These are phyloP conservation scores for Metschnikowia koreensis DNA, from an alignment of 805 yeast genomes.

Conservation along the genomic window DNA sequence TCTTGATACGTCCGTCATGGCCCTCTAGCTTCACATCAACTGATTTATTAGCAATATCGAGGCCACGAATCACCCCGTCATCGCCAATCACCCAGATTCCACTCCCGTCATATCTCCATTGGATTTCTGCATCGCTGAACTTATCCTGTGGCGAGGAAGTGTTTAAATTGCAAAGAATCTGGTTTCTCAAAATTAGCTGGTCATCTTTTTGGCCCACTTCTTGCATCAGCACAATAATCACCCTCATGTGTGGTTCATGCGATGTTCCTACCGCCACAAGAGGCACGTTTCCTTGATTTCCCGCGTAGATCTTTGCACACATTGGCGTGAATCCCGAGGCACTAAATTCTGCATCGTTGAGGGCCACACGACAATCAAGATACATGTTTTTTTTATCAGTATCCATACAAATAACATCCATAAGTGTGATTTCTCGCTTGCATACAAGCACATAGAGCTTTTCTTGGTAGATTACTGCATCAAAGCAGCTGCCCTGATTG, in stretches of 20 bases:
- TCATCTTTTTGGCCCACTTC: constrained; percentile 9
- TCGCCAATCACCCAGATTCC: constrained; percentile 73
- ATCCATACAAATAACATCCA: constrained; percentile 41
- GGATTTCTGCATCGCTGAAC: constrained; percentile 50
- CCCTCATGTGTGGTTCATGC: constrained; percentile 73
- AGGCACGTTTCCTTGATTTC: constrained; percentile 18
- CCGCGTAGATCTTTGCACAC: constrained; percentile 29
- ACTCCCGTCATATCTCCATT: constrained; percentile 40
- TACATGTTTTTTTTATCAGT: constrained; percentile 13
- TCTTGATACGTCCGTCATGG: constrained; percentile 51
- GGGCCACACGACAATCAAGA: constrained; percentile 46
- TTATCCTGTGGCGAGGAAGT: constrained; percentile 68
- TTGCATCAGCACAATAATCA: constrained; percentile 54
- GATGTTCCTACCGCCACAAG: constrained; percentile 67
- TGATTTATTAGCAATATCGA: constrained; percentile 46
- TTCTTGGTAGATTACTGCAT: constrained; percentile 26
- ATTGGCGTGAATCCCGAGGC: constrained; percentile 62
- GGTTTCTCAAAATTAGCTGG: constrained; percentile 18
- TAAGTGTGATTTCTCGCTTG: constrained; percentile 56
- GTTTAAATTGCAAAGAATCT: constrained; percentile 30
- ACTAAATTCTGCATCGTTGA: constrained; percentile 73
- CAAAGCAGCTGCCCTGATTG: constrained; percentile 54
- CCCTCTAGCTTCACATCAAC: constrained; percentile 32
- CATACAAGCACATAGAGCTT: constrained; percentile 51
- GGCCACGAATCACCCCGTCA: constrained; percentile 63